Evolutionary conservation across 305 asterid species (phyloP).

Genomic region (Solanum hybrid): DNA sequence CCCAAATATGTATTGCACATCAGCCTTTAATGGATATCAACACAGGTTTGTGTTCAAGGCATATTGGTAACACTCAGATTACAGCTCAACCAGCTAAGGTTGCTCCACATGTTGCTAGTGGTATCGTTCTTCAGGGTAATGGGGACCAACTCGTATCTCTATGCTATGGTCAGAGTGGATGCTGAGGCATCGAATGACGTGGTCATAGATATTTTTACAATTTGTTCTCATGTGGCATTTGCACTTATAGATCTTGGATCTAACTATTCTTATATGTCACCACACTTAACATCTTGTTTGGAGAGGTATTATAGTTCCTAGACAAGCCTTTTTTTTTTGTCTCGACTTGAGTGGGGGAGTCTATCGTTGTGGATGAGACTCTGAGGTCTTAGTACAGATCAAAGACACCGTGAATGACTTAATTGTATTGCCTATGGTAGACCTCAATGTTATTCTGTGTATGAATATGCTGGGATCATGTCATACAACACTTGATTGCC

Average conservation of each 20-base stretch:
- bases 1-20: not conserved
- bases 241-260: not conserved
- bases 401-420: not conserved
- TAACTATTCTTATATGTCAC: not conserved
- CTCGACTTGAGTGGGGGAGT: not conserved
- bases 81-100: not conserved
- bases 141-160: not conserved
- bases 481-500: not conserved
- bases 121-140: not conserved
- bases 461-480: not conserved
- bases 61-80: not conserved
- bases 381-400: not conserved
- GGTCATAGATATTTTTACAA: not conserved
- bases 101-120: not conserved
- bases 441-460: not conserved
- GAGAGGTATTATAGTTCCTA: not conserved
- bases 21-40: not conserved
- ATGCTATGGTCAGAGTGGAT: not conserved
- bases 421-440: not conserved
- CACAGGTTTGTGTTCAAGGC: not conserved
- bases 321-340: not conserved
- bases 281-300: not conserved
- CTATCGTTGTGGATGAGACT: not conserved
- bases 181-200: not conserved
- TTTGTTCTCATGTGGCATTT: not conserved